Base-by-base conservation (phyloP, 306 rosid genomes). In the Cicer judaicum region DNA sequence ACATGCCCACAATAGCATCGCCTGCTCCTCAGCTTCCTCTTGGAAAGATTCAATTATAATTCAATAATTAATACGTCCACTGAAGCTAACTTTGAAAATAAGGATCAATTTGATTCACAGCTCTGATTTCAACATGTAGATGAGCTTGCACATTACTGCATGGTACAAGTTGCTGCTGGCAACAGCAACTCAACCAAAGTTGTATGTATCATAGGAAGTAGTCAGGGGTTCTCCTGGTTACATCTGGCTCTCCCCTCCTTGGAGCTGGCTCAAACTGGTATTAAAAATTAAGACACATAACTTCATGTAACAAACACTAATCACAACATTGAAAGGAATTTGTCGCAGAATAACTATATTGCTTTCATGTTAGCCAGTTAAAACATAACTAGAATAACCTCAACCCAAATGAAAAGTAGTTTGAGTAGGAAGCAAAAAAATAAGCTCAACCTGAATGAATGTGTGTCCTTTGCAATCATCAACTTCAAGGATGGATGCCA, bases 161-260 rank as follows among this genome's bases (percentile, higher is more conserved):
- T 47, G 66, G 84, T 66, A 50, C 73, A 54, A 72, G 81, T 83
- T 39, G 55, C 82, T 46, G 77, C 82, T 46, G 77, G 59, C 10
- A 73, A 68, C 64, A 84, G 87, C 87, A 55, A 73, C 85, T 73
- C 79, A 46, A 52, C 43, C 76, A 57, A 48, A 34, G 68, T 43
- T 46, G 68, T 56, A 74, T 46, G 65, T 56, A 76, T 91, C 85
- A 93, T 81, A 91, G 89, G 88, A 93, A 93, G 74, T 93, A 91
- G 81, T 93, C 96, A 47, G 97, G 98, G 60, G 98, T 91, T 86
- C 97, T 89, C 81, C 98, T 82, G 52, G 97, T 89, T 62, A 91
- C 97, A 74, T 93, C 98, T 42, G 98, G 98, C 77, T 91, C 98
- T 71, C 98, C 97, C 84, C 98, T 91, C 91, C 98, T 93, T 11